Percentiles rank a stretch among this genome's conserved stretches.
These are phyloP conservation scores for Neonectria ditissima DNA, from an alignment of 2,329 filamentous ascomycete species.

Conservation along the genomic window DNA sequence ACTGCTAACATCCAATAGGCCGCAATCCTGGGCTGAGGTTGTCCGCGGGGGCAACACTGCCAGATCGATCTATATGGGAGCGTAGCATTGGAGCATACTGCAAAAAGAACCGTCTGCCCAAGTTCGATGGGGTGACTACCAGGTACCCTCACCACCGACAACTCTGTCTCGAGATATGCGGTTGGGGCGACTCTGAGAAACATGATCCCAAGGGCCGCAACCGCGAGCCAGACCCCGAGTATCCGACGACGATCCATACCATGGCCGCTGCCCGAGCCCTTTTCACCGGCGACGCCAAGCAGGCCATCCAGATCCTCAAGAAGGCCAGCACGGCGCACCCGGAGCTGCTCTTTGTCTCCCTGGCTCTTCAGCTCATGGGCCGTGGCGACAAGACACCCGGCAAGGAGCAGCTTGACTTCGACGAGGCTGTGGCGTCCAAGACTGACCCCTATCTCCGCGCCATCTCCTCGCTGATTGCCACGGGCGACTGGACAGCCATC, in stretches of 20 bases:
- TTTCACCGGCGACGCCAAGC: slow-evolving; percentile 76
- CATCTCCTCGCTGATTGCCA: slow-evolving; percentile 81
- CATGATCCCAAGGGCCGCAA: slow-evolving; percentile 59
- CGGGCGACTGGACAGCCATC: slow-evolving; percentile 80
- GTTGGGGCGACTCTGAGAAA: slow-evolving; percentile 72
- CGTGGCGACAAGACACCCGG: slow-evolving; percentile 58
- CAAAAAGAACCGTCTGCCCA: slow-evolving; percentile 69
- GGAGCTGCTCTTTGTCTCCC: slow-evolving; percentile 75
- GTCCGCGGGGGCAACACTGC: slow-evolving; percentile 56
- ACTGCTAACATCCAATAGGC: slow-evolving; percentile 52
- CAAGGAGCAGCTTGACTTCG: slow-evolving; percentile 67
- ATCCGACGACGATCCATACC: slow-evolving; percentile 70
- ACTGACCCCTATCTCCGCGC: slow-evolving; percentile 84
- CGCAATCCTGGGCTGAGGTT: slow-evolving; percentile 62
- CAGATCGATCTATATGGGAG: slow-evolving; percentile 68
- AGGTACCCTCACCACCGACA: slow-evolving; percentile 77
- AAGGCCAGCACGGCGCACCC: slow-evolving; percentile 71
- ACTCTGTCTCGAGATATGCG: slow-evolving; percentile 79
- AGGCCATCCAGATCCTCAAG: slow-evolving; percentile 78
- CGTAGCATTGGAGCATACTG: slow-evolving; percentile 73
- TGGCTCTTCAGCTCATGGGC: slow-evolving; percentile 73
- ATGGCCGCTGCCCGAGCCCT: slow-evolving; percentile 82
- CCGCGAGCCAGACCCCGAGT: slow-evolving; percentile 57
- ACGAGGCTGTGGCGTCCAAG: slow-evolving; percentile 69
- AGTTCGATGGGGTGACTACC: slow-evolving; percentile 73